These are phyloP conservation scores for Lactuca saligna DNA, from an alignment of 129 eudicot species.

Conservation along the genomic window DNA sequence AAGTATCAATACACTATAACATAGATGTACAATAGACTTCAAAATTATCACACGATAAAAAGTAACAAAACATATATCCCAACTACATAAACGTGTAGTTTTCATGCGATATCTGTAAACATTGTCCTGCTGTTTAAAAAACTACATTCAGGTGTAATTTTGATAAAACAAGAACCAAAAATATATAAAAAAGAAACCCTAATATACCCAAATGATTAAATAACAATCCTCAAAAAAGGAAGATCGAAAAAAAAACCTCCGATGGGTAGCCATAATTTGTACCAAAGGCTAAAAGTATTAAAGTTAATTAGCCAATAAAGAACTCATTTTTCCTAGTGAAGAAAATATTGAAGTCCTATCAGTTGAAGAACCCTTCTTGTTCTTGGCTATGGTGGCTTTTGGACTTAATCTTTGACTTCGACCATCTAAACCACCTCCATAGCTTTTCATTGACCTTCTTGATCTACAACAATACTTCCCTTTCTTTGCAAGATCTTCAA, in stretches of 20 bases:
- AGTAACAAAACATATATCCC: not conserved
- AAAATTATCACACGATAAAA: not conserved
- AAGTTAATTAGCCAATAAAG: conserved; percentile 30
- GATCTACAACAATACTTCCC: conserved; percentile 32
- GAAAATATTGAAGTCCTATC: conserved; percentile 24
- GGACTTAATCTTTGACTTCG: conserved; percentile 43
- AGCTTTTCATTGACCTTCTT: conserved; percentile 47
- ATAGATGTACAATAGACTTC: not conserved
- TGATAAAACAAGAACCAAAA: not conserved
- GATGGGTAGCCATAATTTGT: conserved; percentile 9
- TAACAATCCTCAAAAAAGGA: conserved; percentile 2
- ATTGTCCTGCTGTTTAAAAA: not conserved
- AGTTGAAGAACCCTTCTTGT: conserved; percentile 26
- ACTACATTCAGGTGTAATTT: too few species aligned
- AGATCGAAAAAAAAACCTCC: not conserved
- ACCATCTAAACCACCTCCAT: conserved; percentile 14
- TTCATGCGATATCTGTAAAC: not conserved
- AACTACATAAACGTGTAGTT: not conserved
- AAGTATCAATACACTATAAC: not conserved
- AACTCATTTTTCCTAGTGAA: conserved; percentile 26
- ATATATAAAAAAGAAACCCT: not conserved
- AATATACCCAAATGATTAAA: conserved; percentile 9
- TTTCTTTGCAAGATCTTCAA: conserved; percentile 76
- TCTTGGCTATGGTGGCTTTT: conserved; percentile 62
- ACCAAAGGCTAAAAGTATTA: conserved; percentile 12